Evolutionary conservation across 2,329 filamentous ascomycete species (phyloP).

Genomic region (Thelonectria rubi): DNA sequence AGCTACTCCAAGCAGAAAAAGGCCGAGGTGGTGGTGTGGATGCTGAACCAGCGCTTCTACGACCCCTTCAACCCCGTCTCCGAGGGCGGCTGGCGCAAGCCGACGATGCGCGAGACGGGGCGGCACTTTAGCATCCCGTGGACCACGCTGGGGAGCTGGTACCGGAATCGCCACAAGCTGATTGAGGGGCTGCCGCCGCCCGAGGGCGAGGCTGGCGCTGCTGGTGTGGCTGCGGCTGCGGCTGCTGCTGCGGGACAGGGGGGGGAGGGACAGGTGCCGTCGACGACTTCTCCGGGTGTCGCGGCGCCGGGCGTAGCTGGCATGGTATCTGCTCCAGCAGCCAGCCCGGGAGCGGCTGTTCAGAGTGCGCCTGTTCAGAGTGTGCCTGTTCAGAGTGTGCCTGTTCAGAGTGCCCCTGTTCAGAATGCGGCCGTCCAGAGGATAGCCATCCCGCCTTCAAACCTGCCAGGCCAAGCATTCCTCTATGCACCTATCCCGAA

Average conservation of each 20-base stretch:
- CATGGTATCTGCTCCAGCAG: too few species aligned
- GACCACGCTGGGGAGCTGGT: neutral
- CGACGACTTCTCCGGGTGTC: too few species aligned
- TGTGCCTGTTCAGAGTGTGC: too few species aligned
- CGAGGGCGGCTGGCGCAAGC: neutral
- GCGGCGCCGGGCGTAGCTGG: too few species aligned
- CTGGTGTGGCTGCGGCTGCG: neutral
- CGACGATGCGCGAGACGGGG: neutral
- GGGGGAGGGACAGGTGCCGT: neutral
- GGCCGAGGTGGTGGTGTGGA: neutral
- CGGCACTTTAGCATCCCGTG: neutral
- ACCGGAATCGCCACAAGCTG: neutral
- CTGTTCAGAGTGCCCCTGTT: too few species aligned
- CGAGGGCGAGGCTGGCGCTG: neutral
- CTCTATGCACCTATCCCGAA: too few species aligned
- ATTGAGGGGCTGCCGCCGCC: neutral
- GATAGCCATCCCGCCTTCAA: too few species aligned
- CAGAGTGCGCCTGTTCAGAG: too few species aligned
- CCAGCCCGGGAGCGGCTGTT: too few species aligned
- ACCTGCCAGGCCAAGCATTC: too few species aligned
- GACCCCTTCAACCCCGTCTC: neutral
- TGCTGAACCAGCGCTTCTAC: neutral
- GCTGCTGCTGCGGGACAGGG: neutral
- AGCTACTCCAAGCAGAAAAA: neutral
- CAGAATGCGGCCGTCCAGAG: too few species aligned